phyloP scores from a whole-genome alignment of 2,329 filamentous ascomycete genomes.

The Furcasterigmium sp. region DNA sequence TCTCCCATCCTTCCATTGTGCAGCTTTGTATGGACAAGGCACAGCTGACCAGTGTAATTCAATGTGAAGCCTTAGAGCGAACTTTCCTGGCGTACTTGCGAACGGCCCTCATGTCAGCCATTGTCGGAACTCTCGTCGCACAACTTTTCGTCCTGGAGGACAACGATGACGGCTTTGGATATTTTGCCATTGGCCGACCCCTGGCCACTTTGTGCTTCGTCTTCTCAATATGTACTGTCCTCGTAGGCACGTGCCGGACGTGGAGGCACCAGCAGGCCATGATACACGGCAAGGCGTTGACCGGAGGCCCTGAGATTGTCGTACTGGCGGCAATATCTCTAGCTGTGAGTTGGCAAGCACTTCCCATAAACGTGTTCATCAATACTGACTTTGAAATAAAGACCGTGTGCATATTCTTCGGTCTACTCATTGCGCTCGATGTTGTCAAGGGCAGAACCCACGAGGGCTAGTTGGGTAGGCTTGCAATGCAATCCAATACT shows the following conservation, averaged over 20 bases:
- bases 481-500: too few relatives aligned
- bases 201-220: slow-evolving; percentile 38
- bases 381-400: background rate
- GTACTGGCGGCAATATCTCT: slow-evolving; percentile 9
- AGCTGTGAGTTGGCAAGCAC: slow-evolving; percentile 6
- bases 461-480: too few relatives aligned
- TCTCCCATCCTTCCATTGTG: background rate
- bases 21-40: background rate
- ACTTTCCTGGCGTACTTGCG: slow-evolving; percentile 71
- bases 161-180: slow-evolving; percentile 43
- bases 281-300: slow-evolving; percentile 21
- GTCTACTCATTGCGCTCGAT: slow-evolving; percentile 10
- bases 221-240: slow-evolving; percentile 29
- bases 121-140: slow-evolving; percentile 59
- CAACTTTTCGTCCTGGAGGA: slow-evolving; percentile 58
- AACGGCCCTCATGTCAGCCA: slow-evolving; percentile 63
- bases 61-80: slow-evolving; percentile 58
- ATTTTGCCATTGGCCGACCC: slow-evolving; percentile 55
- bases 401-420: slow-evolving; percentile 7
- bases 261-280: slow-evolving; percentile 25
- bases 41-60: background rate
- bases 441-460: slow-evolving; percentile 7
- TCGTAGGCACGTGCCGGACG: slow-evolving; percentile 21
- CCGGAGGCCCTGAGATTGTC: slow-evolving; percentile 23
- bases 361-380: background rate